A percentile compares a stretch with the other conserved stretches of the same genome.
Conservation (phyloP, 106 monocot species). For the Platanthera zijinensis region DNA sequence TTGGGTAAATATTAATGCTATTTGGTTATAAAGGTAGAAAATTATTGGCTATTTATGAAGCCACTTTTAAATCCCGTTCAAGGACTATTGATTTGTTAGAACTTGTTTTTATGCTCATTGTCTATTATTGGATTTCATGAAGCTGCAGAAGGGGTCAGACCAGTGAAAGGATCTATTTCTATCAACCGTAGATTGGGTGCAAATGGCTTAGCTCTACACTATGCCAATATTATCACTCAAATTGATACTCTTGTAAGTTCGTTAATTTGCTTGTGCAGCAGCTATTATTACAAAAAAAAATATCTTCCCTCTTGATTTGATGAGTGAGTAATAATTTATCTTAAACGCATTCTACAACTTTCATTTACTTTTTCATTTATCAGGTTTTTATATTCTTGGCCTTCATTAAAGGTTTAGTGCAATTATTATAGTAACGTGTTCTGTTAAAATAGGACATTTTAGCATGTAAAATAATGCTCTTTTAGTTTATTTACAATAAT, state of each 20-base stretch:
- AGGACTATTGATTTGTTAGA: neutral
- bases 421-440: neutral
- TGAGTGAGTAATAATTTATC: neutral
- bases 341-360: neutral
- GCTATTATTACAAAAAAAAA: neutral
- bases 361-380: neutral
- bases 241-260: slow-evolving; percentile 78
- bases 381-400: neutral
- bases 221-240: slow-evolving; percentile 93
- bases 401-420: neutral
- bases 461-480: neutral
- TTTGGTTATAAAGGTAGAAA: neutral
- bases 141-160: slow-evolving; percentile 48
- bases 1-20: neutral
- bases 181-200: slow-evolving; percentile 54
- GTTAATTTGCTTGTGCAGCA: neutral
- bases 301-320: neutral
- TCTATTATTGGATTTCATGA: neutral
- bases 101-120: slow-evolving; percentile 1
- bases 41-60: neutral
- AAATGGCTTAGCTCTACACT: slow-evolving; percentile 86
- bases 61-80: neutral
- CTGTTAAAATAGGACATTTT: neutral
- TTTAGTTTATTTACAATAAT: neutral
- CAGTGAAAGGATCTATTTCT: slow-evolving; percentile 20